These are phyloP conservation scores for Pelargonium nanum DNA, from an alignment of 345 rosid genomes.

Conservation along the genomic window DNA sequence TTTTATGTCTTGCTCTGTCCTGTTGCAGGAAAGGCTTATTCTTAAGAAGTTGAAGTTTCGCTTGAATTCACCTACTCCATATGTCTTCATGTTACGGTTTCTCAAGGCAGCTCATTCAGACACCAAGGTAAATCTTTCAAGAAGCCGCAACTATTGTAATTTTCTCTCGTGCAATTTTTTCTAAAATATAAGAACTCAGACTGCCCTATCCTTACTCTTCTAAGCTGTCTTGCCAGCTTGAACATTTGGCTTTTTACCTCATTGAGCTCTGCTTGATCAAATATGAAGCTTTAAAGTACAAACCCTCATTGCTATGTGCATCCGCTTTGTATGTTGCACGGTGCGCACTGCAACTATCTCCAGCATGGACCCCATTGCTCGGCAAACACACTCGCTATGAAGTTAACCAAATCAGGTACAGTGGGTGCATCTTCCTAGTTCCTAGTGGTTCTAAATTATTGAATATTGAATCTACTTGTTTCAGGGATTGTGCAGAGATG, in stretches of 20 bases:
- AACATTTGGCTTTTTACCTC: constrained; percentile 77
- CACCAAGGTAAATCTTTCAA: constrained; percentile 32
- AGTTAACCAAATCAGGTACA: constrained; percentile 56
- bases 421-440: background rate
- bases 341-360: constrained; percentile 50
- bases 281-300: constrained; percentile 66
- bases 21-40: constrained; percentile 64
- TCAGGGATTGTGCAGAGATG: constrained; percentile 80
- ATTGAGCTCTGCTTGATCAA: constrained; percentile 74
- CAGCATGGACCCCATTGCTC: constrained; percentile 72
- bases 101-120: constrained; percentile 88
- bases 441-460: background rate
- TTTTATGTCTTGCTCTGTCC: background rate
- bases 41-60: constrained; percentile 74
- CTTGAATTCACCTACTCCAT: constrained; percentile 72
- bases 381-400: constrained; percentile 48
- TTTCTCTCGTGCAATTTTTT: too few relatives aligned
- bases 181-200: too few relatives aligned
- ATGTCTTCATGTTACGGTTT: constrained; percentile 90
- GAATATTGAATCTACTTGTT: constrained; percentile 2
- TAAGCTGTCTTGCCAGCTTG: constrained; percentile 39
- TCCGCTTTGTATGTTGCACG: constrained; percentile 78
- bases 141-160: too few relatives aligned
- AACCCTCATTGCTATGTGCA: constrained; percentile 81
- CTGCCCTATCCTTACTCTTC: background rate